These are phyloP conservation scores for Taiwanofungus camphoratus DNA, from an alignment of 1,284 basidiomycete genomes.

Conservation along the genomic window DNA sequence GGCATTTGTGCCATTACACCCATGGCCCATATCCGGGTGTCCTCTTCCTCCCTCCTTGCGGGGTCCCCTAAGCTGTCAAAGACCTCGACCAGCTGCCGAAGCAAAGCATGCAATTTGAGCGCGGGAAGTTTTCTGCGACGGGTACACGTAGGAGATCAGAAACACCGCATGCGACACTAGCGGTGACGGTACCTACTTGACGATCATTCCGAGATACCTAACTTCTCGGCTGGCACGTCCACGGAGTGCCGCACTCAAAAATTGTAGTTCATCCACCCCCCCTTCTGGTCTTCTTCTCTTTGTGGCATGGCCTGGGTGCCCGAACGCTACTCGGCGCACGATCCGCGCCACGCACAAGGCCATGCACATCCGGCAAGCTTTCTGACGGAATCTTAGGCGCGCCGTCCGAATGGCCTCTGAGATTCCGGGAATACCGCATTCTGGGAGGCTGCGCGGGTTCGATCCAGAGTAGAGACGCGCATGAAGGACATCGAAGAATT, in stretches of 20 bases:
- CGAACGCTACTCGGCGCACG: slow-evolving; percentile 37
- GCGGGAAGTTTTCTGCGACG: slow-evolving; percentile 40
- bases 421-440: slow-evolving; percentile 2
- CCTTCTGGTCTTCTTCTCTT: slow-evolving; percentile 15
- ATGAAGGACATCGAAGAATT: slow-evolving; percentile 39
- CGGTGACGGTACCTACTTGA: slow-evolving; percentile 35
- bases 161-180: background rate
- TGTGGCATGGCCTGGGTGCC: slow-evolving; percentile 29
- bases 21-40: slow-evolving; percentile 33
- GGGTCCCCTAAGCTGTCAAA: slow-evolving; percentile 23
- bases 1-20: slow-evolving; percentile 23
- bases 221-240: slow-evolving; percentile 38
- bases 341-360: slow-evolving; percentile 41
- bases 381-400: slow-evolving; percentile 31
- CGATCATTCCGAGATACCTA: slow-evolving; percentile 37
- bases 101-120: slow-evolving; percentile 33
- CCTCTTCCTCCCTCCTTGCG: slow-evolving; percentile 29
- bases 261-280: slow-evolving; percentile 19
- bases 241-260: slow-evolving; percentile 34
- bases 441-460: background rate
- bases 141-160: slow-evolving; percentile 2
- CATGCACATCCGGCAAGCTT: slow-evolving; percentile 35
- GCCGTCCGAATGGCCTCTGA: slow-evolving; percentile 33
- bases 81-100: slow-evolving; percentile 35
- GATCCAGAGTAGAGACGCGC: slow-evolving; percentile 22